Conservation (phyloP, 306 rosid species). For the Medicago truncatula region DNA sequence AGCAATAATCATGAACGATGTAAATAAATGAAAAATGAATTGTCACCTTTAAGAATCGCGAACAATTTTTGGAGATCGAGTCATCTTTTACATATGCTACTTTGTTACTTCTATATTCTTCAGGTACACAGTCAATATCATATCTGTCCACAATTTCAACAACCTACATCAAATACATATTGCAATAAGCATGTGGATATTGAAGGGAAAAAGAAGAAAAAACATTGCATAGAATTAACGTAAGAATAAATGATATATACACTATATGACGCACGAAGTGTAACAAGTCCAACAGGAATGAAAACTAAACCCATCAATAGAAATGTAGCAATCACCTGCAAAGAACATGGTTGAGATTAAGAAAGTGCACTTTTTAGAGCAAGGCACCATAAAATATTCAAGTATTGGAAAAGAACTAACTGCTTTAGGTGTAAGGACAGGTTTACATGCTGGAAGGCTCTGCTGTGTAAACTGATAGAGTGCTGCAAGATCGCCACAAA, state of each 20-base stretch:
- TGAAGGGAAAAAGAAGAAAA: conserved; percentile 31
- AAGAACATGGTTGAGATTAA: conserved; percentile 40
- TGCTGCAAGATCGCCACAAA: conserved; percentile 60
- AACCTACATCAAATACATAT: conserved; percentile 58
- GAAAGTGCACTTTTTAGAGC: conserved; percentile 16
- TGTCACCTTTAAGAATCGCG: conserved; percentile 73
- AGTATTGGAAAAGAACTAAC: conserved; percentile 60
- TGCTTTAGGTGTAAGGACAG: conserved; percentile 85
- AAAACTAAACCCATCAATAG: conserved; percentile 68
- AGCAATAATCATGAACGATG: conserved; percentile 35
- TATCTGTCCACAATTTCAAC: conserved; percentile 86
- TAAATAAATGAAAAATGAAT: conserved; percentile 15
- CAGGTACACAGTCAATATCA: conserved; percentile 79
- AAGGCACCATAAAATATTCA: conserved; percentile 35
- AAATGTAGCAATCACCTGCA: conserved; percentile 83
- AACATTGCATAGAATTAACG: conserved; percentile 30
- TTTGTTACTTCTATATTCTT: conserved; percentile 67
- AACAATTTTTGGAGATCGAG: conserved; percentile 74
- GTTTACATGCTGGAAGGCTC: conserved; percentile 94
- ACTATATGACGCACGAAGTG: conserved; percentile 68
- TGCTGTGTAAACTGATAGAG: conserved; percentile 81
- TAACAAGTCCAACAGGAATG: conserved; percentile 83
- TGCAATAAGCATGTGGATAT: conserved; percentile 30
- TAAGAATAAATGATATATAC: conserved; percentile 53
- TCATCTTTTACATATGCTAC: conserved; percentile 78